Percentiles rank a stretch among this genome's conserved stretches.
Conservation (phyloP, 345 rosid species). For the Raphanus sativus region DNA sequence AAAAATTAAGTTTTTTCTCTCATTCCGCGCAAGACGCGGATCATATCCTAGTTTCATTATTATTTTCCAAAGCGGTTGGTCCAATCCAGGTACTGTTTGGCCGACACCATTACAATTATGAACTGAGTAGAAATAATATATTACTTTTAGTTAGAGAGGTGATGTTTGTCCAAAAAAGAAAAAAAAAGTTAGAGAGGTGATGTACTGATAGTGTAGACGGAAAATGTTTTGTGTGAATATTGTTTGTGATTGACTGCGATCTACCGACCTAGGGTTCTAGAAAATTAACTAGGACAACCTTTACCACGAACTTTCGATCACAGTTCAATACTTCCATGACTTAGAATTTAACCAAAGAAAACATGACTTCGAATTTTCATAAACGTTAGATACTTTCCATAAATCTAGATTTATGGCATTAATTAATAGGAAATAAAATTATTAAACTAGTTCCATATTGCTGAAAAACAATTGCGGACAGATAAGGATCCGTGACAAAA, state of each 20-base stretch:
- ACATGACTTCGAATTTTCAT: neutral
- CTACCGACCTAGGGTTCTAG: neutral
- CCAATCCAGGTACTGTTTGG: constrained; percentile 12
- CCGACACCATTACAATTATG: constrained; percentile 16
- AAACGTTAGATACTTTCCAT: neutral
- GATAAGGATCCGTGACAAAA: constrained; percentile 31
- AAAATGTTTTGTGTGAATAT: neutral
- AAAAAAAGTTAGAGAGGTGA: too few species aligned
- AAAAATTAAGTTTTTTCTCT: too few species aligned
- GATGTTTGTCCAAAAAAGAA: neutral
- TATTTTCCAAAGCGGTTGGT: constrained; percentile 12
- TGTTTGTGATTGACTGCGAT: neutral
- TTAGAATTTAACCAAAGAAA: neutral
- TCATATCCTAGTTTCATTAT: too few species aligned
- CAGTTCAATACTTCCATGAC: neutral
- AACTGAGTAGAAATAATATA: neutral
- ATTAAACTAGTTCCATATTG: neutral
- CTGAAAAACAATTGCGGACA: constrained; percentile 10
- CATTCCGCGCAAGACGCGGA: too few species aligned
- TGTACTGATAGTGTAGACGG: neutral
- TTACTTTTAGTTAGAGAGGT: neutral
- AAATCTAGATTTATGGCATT: neutral
- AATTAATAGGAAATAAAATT: neutral
- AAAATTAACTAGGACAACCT: too few species aligned
- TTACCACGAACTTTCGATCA: neutral